Percentiles rank a stretch among this genome's conserved stretches.
These are phyloP conservation scores for Leishmania tarentolae DNA, from an alignment of 208 protist species.

Conservation along the genomic window DNA sequence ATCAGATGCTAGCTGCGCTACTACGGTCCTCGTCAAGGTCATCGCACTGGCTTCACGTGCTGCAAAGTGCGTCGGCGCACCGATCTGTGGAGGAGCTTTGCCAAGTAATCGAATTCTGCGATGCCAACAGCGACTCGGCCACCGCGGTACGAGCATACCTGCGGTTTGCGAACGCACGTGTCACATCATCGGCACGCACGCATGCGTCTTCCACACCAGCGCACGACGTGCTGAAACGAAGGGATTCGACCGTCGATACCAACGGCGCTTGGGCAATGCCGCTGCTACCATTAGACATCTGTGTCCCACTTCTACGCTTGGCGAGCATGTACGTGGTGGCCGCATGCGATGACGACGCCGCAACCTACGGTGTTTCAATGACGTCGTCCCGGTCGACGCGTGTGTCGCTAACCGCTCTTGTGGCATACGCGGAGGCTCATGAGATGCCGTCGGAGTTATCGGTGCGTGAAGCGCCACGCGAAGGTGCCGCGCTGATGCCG, in stretches of 20 bases:
- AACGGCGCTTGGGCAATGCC: not conserved
- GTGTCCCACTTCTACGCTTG: conserved; percentile 20
- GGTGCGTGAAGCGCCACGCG: not conserved
- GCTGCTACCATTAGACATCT: conserved; percentile 12
- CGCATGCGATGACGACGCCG: not conserved
- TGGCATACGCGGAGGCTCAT: not conserved
- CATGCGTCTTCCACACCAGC: not conserved
- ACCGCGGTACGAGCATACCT: conserved; percentile 30
- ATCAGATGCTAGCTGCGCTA: conserved; percentile 4
- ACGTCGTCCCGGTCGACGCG: not conserved
- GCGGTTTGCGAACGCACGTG: conserved; percentile 13
- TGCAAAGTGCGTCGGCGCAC: not conserved
- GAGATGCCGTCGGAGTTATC: not conserved
- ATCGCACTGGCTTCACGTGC: not conserved
- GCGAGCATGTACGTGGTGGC: conserved; percentile 13
- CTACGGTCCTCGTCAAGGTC: not conserved
- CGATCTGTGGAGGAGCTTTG: conserved; percentile 9
- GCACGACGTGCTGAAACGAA: not conserved
- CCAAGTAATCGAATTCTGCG: conserved; percentile 22
- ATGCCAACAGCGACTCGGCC: conserved; percentile 17
- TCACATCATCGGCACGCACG: not conserved
- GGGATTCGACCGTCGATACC: not conserved
- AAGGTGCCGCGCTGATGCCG: not conserved
- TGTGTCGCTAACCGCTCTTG: conserved; percentile 1
- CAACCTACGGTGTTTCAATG: not conserved